Evolutionary conservation across 2,329 filamentous ascomycete species (phyloP).

Genomic region (Cytospora mali): DNA sequence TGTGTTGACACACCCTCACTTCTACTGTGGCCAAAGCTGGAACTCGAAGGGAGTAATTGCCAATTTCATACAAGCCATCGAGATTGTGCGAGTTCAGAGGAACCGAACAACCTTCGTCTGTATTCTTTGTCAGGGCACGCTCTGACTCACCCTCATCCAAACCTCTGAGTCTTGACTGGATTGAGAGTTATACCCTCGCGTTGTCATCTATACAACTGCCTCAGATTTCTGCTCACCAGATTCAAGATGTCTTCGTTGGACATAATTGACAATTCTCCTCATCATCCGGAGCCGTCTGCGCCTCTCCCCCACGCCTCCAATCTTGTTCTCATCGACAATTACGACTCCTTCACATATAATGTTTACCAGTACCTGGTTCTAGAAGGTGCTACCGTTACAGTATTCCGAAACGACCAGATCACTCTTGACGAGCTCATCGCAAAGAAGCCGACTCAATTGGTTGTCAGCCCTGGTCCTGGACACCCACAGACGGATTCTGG

Average conservation of each 20-base stretch:
- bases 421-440: slow-evolving; percentile 80
- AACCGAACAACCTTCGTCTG: not conserved
- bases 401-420: slow-evolving; percentile 91
- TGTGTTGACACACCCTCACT: not conserved
- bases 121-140: not conserved
- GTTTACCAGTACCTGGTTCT: slow-evolving; percentile 97
- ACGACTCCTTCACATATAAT: slow-evolving; percentile 99
- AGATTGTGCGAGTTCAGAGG: not conserved
- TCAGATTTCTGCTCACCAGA: not conserved
- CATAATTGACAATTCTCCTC: slow-evolving; percentile 80
- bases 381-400: slow-evolving; percentile 89
- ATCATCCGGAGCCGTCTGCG: slow-evolving; percentile 74
- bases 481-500: slow-evolving; percentile 92
- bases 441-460: slow-evolving; percentile 87
- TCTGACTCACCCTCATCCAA: slow-evolving; percentile 8
- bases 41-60: not conserved
- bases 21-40: not conserved
- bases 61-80: not conserved
- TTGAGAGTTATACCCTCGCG: not conserved
- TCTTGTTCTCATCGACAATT: slow-evolving; percentile 96
- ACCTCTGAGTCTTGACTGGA: not conserved
- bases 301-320: slow-evolving; percentile 82
- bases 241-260: slow-evolving; percentile 49
- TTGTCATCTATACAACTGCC: not conserved
- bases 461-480: slow-evolving; percentile 92